These are phyloP conservation scores for Phoma sp. DNA, from an alignment of 2,329 filamentous ascomycete genomes.

Conservation along the genomic window DNA sequence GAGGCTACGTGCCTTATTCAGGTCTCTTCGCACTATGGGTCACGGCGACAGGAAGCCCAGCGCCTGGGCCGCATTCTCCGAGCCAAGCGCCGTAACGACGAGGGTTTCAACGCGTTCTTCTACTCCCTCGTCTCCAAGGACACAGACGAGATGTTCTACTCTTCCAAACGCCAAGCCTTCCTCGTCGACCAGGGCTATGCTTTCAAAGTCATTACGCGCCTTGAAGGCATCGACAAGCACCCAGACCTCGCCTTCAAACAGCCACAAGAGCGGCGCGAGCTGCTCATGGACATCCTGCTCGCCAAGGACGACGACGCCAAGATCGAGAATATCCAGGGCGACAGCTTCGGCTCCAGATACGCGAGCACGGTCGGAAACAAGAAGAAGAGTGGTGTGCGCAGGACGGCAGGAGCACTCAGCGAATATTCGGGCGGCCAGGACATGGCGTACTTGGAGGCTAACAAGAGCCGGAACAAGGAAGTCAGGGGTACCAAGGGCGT, in stretches of 20 bases:
- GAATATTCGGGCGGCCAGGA: constrained; percentile 90
- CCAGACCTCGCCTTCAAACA: constrained; percentile 80
- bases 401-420: constrained; percentile 83
- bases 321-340: constrained; percentile 72
- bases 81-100: constrained; percentile 94
- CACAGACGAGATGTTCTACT: constrained; percentile 97
- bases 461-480: constrained; percentile 55
- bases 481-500: constrained; percentile 47
- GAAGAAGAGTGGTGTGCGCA: constrained; percentile 69
- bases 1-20: constrained; percentile 97
- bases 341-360: constrained; percentile 64
- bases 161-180: constrained; percentile 94
- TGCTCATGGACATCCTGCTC: constrained; percentile 86
- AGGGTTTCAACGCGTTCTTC: constrained; percentile 99
- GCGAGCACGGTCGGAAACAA: constrained; percentile 49
- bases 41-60: constrained; percentile 94
- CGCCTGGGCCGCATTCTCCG: constrained; percentile 89
- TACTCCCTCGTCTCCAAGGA: constrained; percentile 98
- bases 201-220: constrained; percentile 97
- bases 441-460: constrained; percentile 78
- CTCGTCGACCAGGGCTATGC: constrained; percentile 97
- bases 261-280: constrained; percentile 78
- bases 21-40: constrained; percentile 96
- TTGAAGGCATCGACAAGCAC: constrained; percentile 87
- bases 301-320: constrained; percentile 77